Base-by-base conservation (phyloP, 169 alveolate species). In the Perkinsus marinus region DNA sequence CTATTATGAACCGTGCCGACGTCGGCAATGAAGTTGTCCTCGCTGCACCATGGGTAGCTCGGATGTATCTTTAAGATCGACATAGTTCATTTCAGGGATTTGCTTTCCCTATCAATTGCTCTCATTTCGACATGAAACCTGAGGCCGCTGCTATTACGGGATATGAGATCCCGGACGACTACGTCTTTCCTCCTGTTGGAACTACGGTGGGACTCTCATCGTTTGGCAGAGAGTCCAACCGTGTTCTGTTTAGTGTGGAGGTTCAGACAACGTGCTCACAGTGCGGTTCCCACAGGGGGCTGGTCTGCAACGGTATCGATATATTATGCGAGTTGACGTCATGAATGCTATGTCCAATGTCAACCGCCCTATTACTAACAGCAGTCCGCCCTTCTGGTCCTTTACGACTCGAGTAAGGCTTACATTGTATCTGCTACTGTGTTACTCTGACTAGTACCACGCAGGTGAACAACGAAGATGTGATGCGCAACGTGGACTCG, bases 1-100 rank as follows among this genome's bases (percentile, higher is more conserved):
- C 91, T 41, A 89, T 89, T 39, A 89, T 89, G 91, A 89, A 89
- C 91, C 91, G 46, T 0, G 91, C 91, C 30, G 91, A 89, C 57
- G 17, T 89, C 57, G 91, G 46, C 37, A 89, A 89, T 68, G 43
- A 39, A 22, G 17, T 89, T 34, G 16, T 39, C 91, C 38, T 89
- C 36, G 26, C 39, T 5, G 91, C 47, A 7, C 91, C 91, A 41
- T 26, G 38, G 10, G 91, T 57, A 57, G 5, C 22, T 26, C 10
- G 46, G 3, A 10, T 30, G 34, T 57, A 19, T 57, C 34, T 19
- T 57, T 13, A 16, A 13, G 79, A 30, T 26, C 3, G 79, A 57
- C 26, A 26, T n/a, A 2, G 79, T 30, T 57, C 26, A 13, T 30
- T 16, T 6, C 22, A 57, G 79, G 79, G 79, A 57, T 57, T 57